Evolutionary conservation across 192 early-diverging fungal genomes (phyloP).

Genomic region (Entomortierella chlamydospora): DNA sequence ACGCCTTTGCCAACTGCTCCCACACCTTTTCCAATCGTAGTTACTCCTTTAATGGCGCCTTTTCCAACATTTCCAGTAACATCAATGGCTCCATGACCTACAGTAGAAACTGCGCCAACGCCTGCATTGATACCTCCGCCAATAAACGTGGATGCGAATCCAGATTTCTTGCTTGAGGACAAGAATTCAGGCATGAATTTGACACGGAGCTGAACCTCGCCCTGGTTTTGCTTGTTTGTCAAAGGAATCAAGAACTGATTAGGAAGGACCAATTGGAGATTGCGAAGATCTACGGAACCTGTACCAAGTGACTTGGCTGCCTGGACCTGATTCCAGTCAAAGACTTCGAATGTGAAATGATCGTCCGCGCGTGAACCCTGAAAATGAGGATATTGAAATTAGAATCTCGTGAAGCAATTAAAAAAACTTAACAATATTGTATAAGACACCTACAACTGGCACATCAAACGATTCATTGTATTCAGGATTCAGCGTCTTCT

Average conservation of each 20-base stretch:
- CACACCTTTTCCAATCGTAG: slow-evolving; percentile 42
- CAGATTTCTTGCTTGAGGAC: slow-evolving; percentile 21
- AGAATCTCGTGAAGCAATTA: background rate
- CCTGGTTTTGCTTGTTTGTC: slow-evolving; percentile 44
- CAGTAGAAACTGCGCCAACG: slow-evolving; percentile 28
- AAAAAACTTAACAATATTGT: no score
- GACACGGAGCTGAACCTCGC: slow-evolving; percentile 66
- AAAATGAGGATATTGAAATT: background rate
- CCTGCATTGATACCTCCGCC: slow-evolving; percentile 67
- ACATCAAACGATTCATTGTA: slow-evolving; percentile 76
- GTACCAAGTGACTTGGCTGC: slow-evolving; percentile 69
- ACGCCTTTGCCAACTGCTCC: slow-evolving; percentile 54
- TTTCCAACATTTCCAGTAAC: slow-evolving; percentile 31
- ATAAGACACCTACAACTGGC: slow-evolving; percentile 61
- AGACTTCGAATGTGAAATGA: slow-evolving; percentile 72
- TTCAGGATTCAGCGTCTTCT: slow-evolving; percentile 80
- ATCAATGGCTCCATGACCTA: slow-evolving; percentile 36
- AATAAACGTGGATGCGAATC: slow-evolving; percentile 67
- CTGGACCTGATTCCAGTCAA: slow-evolving; percentile 84
- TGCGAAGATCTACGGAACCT: slow-evolving; percentile 62
- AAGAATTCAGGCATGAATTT: slow-evolving; percentile 66
- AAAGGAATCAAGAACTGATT: slow-evolving; percentile 60
- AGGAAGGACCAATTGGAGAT: slow-evolving; percentile 63
- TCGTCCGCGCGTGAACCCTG: slow-evolving; percentile 62
- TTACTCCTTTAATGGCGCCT: no score